Base-by-base conservation (phyloP, 2,329 filamentous ascomycete genomes). In the Keithomyces neogunnii region DNA sequence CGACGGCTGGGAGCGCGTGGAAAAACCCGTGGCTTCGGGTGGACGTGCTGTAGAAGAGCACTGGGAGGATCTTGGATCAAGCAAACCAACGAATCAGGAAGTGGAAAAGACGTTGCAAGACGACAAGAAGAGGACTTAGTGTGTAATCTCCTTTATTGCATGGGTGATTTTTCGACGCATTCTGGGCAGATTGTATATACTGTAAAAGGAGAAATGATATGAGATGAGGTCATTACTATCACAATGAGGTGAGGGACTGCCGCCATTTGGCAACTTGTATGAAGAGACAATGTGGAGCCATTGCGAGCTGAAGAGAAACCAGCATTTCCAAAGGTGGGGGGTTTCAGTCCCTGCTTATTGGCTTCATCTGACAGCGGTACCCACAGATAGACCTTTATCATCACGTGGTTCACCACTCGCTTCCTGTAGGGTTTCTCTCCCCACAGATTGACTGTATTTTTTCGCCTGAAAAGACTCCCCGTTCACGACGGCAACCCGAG, bases 371-470 rank as follows among this genome's bases (percentile, higher is more conserved):
- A 11, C 28, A 26, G 3, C 7, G 19, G 3, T 7, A 26, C 19
- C 43, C 46, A 19, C 30, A 46, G 59, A 62, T 62, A 61, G 58
- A 51, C 28, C 19, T 19, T 32, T 62, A 65, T 62, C 58, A 45
- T 67, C 66, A 69, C 66, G 66, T 69, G 66, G 47, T 10, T 5
- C 36, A 45, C 53, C 59, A 56, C 53, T 64, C 60, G 61, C 60
- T 64, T 66, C 55, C 56, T 58, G 58, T 70, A 69, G 68, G 68
- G 68, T 69, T 70, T 69, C 62, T 60, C 65, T 65, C 64, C 65
- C 66, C 66, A 67, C 68, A 69, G 61, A 66, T 61, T 58, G 57
- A 51, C 55, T 54, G 55, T 54, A 63, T 65, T 63, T 64, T 68
- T 66, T 63, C 55, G 57, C 56, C 59, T 57, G 59, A 62, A 67